A percentile compares a stretch with the other conserved stretches of the same genome.
Evolutionary conservation across 495 filamentous ascomycete genomes (phyloP).

Genomic region (Entonaema liquescens): DNA sequence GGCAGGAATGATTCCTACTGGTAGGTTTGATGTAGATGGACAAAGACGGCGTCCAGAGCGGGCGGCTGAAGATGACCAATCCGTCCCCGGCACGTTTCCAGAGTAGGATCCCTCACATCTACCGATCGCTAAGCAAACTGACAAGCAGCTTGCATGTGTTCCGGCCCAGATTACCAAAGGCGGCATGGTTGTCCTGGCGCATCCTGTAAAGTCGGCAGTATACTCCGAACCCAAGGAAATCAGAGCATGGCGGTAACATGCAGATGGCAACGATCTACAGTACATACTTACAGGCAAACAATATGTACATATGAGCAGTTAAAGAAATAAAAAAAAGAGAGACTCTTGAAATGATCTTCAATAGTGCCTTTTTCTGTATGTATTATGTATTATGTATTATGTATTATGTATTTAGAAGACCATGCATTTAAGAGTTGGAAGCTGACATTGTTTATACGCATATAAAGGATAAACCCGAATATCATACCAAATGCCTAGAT

Average conservation of each 20-base stretch:
- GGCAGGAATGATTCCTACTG: slow-evolving; percentile 27
- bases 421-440: too few species aligned
- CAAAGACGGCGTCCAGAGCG: background rate
- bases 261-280: slow-evolving; percentile 2
- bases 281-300: background rate
- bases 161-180: slow-evolving; percentile 12
- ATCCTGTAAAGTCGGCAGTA: slow-evolving; percentile 11
- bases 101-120: slow-evolving; percentile 20
- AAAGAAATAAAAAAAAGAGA: background rate
- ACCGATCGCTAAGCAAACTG: slow-evolving; percentile 25
- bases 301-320: too few species aligned
- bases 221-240: slow-evolving; percentile 1
- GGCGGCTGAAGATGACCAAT: slow-evolving; percentile 29
- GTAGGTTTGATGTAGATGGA: slow-evolving; percentile 12
- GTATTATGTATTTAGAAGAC: too few species aligned
- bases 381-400: too few species aligned
- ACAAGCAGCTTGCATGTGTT: slow-evolving; percentile 17
- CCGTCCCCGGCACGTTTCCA: slow-evolving; percentile 28
- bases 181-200: too few species aligned
- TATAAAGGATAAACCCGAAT: too few species aligned
- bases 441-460: too few species aligned
- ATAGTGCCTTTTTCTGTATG: background rate
- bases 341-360: background rate
- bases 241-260: background rate
- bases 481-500: too few species aligned